These are phyloP conservation scores for Fusarium mundagurra DNA, from an alignment of 2,329 filamentous ascomycete species.

Conservation along the genomic window DNA sequence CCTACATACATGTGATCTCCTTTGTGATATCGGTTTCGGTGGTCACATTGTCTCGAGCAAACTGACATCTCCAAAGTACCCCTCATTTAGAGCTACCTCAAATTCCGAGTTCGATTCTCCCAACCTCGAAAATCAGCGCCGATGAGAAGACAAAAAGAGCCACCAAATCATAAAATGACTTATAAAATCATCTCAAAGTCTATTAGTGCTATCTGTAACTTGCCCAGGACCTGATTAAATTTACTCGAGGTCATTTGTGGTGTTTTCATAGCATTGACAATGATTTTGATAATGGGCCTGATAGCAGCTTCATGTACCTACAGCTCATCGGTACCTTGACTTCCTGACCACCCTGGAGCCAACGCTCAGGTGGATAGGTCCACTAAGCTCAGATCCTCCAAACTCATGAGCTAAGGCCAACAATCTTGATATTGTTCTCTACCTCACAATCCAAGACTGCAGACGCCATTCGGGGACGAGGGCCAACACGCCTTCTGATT, in stretches of 20 bases:
- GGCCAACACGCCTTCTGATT: slow-evolving; percentile 23
- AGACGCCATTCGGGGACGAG: slow-evolving; percentile 36
- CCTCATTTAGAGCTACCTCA: neutral
- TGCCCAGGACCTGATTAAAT: fast-evolving
- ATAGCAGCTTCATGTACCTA: neutral
- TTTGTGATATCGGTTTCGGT: neutral
- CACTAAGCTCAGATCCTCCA: slow-evolving; percentile 8
- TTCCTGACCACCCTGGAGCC: slow-evolving; percentile 7
- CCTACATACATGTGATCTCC: neutral
- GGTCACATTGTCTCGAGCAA: slow-evolving; percentile 2
- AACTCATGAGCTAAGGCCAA: slow-evolving; percentile 30
- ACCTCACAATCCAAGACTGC: slow-evolving; percentile 38
- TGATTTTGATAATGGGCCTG: neutral
- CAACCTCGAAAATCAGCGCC: neutral
- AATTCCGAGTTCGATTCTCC: neutral
- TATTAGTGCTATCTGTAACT: fast-evolving
- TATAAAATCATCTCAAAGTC: fast-evolving
- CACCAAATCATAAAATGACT: fast-evolving
- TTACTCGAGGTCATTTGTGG: neutral
- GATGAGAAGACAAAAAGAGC: neutral
- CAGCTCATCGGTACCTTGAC: neutral
- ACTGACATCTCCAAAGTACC: neutral
- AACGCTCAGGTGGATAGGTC: slow-evolving; percentile 16
- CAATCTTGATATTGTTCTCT: slow-evolving; percentile 44
- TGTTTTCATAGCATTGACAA: neutral